Base-by-base conservation (phyloP, 192 early-diverging fungal species). In the Dissophora globulifera region DNA sequence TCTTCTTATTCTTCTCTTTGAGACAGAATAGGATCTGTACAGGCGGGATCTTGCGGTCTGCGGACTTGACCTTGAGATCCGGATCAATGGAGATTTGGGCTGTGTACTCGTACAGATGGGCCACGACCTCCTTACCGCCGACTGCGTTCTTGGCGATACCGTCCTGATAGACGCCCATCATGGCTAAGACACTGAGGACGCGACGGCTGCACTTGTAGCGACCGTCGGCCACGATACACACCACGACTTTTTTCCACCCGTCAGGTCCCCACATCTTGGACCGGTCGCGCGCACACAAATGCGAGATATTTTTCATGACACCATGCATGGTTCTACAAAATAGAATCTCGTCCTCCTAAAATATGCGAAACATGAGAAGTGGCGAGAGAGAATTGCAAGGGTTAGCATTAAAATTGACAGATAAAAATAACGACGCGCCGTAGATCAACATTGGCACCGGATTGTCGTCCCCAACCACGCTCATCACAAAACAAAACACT, bases 301-400 rank as follows among this genome's bases (percentile, higher is more conserved):
- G 85, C 0, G 84, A 74, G 76, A 94, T 94, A 85, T 98, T 98
- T 78, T 93, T 92, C 86, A 92, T 89, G 26, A 96, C 88, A 4
- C 91, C 90, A 38, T 88, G 70, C 89, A 96, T 95, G 1, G 96
- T 93, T 66, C 94, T 90, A 71, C 87, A 90, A 79, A 98, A 98
- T 53, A 96, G 81, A 29, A 90, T 76, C 68, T 96, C 93, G 80
- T 96, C 95, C 84, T 98, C 96, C 83, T 85, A 50, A n/a, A n/a
- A n/a, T n/a, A n/a, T n/a, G n/a, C n/a, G n/a, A n/a, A n/a, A n/a
- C n/a, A n/a, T n/a, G n/a, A n/a, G n/a, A n/a, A n/a, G n/a, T n/a
- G n/a, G n/a, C n/a, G n/a, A n/a, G n/a, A n/a, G n/a, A n/a, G n/a
- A n/a, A n/a, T n/a, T n/a, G n/a, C n/a, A n/a, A n/a, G n/a, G n/a